Base-by-base conservation (phyloP, 2,329 filamentous ascomycete species). In the Balansia obtecta region DNA sequence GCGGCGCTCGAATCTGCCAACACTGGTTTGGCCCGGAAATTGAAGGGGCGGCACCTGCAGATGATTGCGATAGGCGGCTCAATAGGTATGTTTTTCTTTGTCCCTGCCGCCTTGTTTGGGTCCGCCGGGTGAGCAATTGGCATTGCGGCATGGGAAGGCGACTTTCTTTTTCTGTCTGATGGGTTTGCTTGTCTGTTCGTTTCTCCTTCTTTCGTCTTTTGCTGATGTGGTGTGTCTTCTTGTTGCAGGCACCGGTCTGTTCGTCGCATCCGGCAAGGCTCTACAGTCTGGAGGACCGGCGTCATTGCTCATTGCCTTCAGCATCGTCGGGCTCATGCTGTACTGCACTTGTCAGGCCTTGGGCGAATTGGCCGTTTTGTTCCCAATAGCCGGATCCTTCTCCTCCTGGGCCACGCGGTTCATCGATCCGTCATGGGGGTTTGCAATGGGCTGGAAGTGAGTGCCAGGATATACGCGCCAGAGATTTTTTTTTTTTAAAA, bases 1-100 rank as follows among this genome's bases (percentile, higher is more conserved):
- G 80, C 78, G 45, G 76, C 87, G 61, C 69, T 88, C 56, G 83
- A 89, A 61, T 90, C 88, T 1, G 85, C 87, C 4, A 76, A 83
- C 56, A 84, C 86, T 44, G 81, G 85, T 8, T 74, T 97, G 47
- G 80, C 85, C 47, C 76, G 89, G 60, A 83, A 82, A 64, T 69
- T 95, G 57, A 93, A 94, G 68, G 82, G 83, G 18, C 77, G 89
- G 45, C 91, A 97, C 71, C 64, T 96, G 63, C 90, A 96, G 71
- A 96, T 96, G 91, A 96, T 96, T 73, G 91, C 91, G 13, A 95
- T 96, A 57, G 89, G 89, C 58, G 90, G 90, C 42, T 91, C 86
- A 11, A 95, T 95, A 60, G 86, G 86, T 80, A 70, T 40, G 66
- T 42, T 3, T 30, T n/a, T 8, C 6, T 30, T n/a, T 8, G 1